A percentile compares a stretch with the other conserved stretches of the same genome.
These are phyloP conservation scores for Aspergillus saccharolyticus DNA, from an alignment of 495 filamentous ascomycete species.

Conservation along the genomic window DNA sequence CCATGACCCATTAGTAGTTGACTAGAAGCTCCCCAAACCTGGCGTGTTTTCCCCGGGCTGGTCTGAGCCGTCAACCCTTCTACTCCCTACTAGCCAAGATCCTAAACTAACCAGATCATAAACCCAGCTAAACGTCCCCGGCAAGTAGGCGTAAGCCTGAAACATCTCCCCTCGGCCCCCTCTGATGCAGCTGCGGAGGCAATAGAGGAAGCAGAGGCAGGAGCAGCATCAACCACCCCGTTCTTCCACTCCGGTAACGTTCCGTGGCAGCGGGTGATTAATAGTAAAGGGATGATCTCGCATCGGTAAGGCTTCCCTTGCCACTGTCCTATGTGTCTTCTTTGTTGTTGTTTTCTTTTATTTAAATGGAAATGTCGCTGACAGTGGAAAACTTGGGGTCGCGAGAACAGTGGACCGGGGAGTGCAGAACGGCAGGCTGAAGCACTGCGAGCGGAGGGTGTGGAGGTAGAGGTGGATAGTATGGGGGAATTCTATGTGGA, in stretches of 20 bases:
- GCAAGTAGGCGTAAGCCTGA: constrained; percentile 85
- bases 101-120: no score
- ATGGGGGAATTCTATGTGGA: constrained; percentile 69
- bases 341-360: no score
- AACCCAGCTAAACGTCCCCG: constrained; percentile 62
- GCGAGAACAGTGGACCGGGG: constrained; percentile 54
- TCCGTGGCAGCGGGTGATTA: constrained; percentile 93
- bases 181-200: constrained; percentile 9
- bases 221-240: neutral
- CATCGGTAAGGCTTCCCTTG: constrained; percentile 53
- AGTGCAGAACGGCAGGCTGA: constrained; percentile 65
- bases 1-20: no score
- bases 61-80: no score
- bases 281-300: constrained; percentile 77
- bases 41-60: no score
- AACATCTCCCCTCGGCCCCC: constrained; percentile 61
- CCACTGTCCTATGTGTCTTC: no score
- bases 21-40: no score
- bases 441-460: constrained; percentile 62
- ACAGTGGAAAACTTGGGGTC: no score
- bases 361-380: no score
- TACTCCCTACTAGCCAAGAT: no score
- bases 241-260: constrained; percentile 71
- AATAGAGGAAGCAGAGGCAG: neutral
- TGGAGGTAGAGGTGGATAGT: constrained; percentile 56